Evolutionary conservation across 2,329 filamentous ascomycete species (phyloP).

Genomic region (Penicillium thymicola): DNA sequence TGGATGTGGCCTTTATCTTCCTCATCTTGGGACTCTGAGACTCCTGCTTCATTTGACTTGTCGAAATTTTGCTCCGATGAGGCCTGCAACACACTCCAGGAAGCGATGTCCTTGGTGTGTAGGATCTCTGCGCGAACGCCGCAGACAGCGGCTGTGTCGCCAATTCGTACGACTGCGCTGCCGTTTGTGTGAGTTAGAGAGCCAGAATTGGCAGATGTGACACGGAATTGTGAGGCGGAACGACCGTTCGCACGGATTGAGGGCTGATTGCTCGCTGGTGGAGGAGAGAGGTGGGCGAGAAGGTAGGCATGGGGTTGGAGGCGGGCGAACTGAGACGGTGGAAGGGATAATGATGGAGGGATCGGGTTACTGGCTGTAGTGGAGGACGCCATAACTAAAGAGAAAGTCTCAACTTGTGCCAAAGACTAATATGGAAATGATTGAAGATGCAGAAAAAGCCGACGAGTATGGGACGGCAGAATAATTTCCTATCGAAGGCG

Average conservation of each 20-base stretch:
- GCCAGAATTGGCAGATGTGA: constrained; percentile 73
- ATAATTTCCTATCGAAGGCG: constrained; percentile 26
- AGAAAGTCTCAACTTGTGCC: neutral
- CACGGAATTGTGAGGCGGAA: constrained; percentile 63
- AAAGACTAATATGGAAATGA: neutral
- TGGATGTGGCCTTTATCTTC: constrained; percentile 47
- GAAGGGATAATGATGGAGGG: constrained; percentile 53
- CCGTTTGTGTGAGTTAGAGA: constrained; percentile 87
- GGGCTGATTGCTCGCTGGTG: constrained; percentile 47
- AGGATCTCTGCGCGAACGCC: constrained; percentile 86
- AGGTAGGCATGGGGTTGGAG: constrained; percentile 87
- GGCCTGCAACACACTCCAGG: constrained; percentile 39
- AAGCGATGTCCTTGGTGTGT: constrained; percentile 68
- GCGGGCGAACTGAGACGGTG: constrained; percentile 72
- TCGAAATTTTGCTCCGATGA: constrained; percentile 37
- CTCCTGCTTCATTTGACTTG: constrained; percentile 20
- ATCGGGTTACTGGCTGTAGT: constrained; percentile 23
- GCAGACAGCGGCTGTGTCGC: constrained; percentile 92
- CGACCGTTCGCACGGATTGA: constrained; percentile 80
- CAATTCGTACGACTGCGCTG: constrained; percentile 80
- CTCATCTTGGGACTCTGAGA: constrained; percentile 46
- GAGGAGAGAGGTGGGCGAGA: constrained; percentile 75
- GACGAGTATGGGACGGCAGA: constrained; percentile 20
- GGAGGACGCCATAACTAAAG: constrained; percentile 22
- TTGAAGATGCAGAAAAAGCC: constrained; percentile 16